These are phyloP conservation scores for Gardenia jasminoides DNA, from an alignment of 257 asterid species.

Conservation along the genomic window DNA sequence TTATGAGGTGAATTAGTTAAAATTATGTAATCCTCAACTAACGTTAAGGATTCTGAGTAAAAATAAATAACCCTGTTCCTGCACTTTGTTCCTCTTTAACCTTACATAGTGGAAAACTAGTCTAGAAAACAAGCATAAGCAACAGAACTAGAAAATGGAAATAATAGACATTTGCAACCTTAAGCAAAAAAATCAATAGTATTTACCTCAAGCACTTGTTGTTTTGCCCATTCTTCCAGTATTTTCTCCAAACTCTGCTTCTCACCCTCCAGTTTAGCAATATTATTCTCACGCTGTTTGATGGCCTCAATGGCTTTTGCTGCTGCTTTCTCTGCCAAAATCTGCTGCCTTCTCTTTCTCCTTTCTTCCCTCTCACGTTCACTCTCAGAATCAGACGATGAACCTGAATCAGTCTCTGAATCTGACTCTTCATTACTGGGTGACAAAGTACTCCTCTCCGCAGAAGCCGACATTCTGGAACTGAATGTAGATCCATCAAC, in stretches of 20 bases:
- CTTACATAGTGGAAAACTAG: background rate
- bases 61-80: background rate
- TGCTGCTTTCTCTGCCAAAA: slow-evolving; percentile 91
- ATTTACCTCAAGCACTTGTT: slow-evolving; percentile 86
- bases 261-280: slow-evolving; percentile 96
- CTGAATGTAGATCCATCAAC: slow-evolving; percentile 34
- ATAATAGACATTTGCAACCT: background rate
- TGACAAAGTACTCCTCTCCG: slow-evolving; percentile 51
- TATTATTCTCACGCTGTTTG: slow-evolving; percentile 78
- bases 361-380: slow-evolving; percentile 87
- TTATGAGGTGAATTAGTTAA: background rate
- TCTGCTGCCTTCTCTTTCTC: slow-evolving; percentile 80
- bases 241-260: slow-evolving; percentile 93
- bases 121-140: background rate
- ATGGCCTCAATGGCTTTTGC: slow-evolving; percentile 83
- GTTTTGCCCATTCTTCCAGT: slow-evolving; percentile 85
- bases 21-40: background rate
- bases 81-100: background rate
- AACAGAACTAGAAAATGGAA: background rate
- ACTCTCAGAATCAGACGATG: slow-evolving; percentile 84
- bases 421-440: slow-evolving; percentile 68
- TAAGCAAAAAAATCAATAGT: slow-evolving; percentile 2
- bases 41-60: background rate
- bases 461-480: slow-evolving; percentile 40
- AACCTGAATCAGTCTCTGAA: slow-evolving; percentile 65